phyloP scores from a whole-genome alignment of 306 rosid genomes.

The Glycine soja region DNA sequence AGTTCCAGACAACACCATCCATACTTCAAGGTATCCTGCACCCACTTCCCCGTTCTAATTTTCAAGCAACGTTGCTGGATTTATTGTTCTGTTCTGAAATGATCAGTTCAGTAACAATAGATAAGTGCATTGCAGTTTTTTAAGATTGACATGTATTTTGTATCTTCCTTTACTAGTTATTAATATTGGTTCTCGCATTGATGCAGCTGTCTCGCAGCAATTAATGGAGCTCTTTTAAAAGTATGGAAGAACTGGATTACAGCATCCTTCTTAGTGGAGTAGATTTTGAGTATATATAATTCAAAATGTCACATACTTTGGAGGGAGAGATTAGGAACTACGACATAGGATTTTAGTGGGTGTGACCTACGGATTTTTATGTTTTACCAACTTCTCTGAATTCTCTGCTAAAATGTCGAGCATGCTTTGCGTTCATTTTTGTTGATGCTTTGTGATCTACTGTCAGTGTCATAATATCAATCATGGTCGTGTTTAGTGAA shows the following conservation, averaged over 20 bases:
- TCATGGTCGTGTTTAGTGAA: background rate
- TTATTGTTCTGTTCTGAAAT: constrained; percentile 24
- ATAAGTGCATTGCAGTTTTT: background rate
- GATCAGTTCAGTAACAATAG: constrained; percentile 22
- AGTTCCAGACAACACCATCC: constrained; percentile 87
- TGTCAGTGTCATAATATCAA: constrained; percentile 4
- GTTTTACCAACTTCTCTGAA: constrained; percentile 23
- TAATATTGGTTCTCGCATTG: constrained; percentile 35
- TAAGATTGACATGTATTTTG: constrained; percentile 1
- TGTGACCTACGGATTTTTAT: constrained; percentile 22
- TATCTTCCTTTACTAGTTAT: constrained; percentile 3
- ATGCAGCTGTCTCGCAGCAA: constrained; percentile 94
- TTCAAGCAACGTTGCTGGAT: constrained; percentile 26
- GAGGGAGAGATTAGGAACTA: constrained; percentile 29
- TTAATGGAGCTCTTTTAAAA: constrained; percentile 87
- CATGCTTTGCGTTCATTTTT: constrained; percentile 26
- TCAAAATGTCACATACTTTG: constrained; percentile 33
- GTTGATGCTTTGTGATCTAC: background rate
- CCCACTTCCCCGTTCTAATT: background rate
- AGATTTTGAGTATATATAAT: constrained; percentile 32
- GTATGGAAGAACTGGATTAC: constrained; percentile 28
- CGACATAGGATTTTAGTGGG: constrained; percentile 21
- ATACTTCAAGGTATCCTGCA: constrained; percentile 78
- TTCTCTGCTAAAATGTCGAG: constrained; percentile 3
- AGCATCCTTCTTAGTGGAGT: constrained; percentile 38